Evolutionary conservation across 2,329 filamentous ascomycete species (phyloP).

Genomic region (Pseudogymnoascus pannorum): DNA sequence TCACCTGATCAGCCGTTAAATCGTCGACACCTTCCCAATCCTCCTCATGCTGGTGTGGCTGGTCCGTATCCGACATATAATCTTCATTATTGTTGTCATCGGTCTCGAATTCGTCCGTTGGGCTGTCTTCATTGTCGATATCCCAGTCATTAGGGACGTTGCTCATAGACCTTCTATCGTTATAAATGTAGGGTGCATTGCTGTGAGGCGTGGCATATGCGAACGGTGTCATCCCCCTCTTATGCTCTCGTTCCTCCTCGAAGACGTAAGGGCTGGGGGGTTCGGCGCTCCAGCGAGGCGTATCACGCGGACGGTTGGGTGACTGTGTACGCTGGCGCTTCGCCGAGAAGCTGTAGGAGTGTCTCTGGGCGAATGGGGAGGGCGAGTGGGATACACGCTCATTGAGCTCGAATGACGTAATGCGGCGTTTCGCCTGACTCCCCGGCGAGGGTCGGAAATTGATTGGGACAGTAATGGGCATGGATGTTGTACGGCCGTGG

Average conservation of each 20-base stretch:
- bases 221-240: constrained; percentile 48
- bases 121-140: constrained; percentile 15
- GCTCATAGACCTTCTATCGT: background rate
- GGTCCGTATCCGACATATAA: constrained; percentile 20
- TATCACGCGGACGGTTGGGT: constrained; percentile 45
- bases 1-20: constrained; percentile 26
- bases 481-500: constrained; percentile 45
- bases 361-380: constrained; percentile 2
- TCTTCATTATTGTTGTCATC: constrained; percentile 23
- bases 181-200: constrained; percentile 40
- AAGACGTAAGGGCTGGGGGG: constrained; percentile 24
- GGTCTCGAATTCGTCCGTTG: constrained; percentile 22
- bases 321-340: constrained; percentile 43
- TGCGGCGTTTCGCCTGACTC: constrained; percentile 36
- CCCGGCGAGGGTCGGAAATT: constrained; percentile 32
- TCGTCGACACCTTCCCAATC: constrained; percentile 13
- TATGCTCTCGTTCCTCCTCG: constrained; percentile 21
- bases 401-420: constrained; percentile 36
- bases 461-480: constrained; percentile 37
- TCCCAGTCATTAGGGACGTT: background rate
- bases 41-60: constrained; percentile 26
- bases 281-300: constrained; percentile 45
- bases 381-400: constrained; percentile 18
- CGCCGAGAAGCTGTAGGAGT: constrained; percentile 8
- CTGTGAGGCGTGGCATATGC: constrained; percentile 73